Evolutionary conservation across 805 yeast genomes (phyloP).

Genomic region (Barnettozyma siamensis): DNA sequence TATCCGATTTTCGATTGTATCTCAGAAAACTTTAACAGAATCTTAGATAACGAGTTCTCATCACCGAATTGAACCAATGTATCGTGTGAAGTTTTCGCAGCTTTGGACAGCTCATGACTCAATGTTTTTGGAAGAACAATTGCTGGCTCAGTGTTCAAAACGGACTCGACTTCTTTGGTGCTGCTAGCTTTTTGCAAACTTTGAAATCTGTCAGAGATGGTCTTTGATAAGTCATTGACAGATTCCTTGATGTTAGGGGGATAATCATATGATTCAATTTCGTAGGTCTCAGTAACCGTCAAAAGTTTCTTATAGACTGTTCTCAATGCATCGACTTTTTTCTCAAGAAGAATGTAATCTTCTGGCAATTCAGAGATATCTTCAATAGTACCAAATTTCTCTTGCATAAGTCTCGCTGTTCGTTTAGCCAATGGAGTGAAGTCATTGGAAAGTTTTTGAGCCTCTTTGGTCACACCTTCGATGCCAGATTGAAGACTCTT

Average conservation of each 20-base stretch:
- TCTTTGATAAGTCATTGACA: constrained; percentile 52
- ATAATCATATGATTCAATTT: constrained; percentile 71
- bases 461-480: constrained; percentile 32
- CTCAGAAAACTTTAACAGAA: constrained; percentile 42
- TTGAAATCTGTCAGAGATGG: constrained; percentile 48
- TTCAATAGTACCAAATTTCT: constrained; percentile 70
- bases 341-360: constrained; percentile 72
- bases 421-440: constrained; percentile 76
- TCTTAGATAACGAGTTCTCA: constrained; percentile 22
- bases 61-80: constrained; percentile 30
- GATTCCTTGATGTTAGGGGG: constrained; percentile 76
- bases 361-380: constrained; percentile 82
- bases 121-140: constrained; percentile 57
- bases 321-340: constrained; percentile 53
- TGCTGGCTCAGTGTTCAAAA: constrained; percentile 4
- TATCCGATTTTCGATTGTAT: constrained; percentile 59
- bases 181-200: constrained; percentile 59
- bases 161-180: constrained; percentile 57
- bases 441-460: constrained; percentile 42
- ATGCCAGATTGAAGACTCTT: constrained; percentile 24
- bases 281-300: constrained; percentile 54
- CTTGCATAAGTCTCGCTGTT: constrained; percentile 74
- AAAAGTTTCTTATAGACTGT: constrained; percentile 8
- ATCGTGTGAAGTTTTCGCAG: constrained; percentile 46
- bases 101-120: constrained; percentile 60